Evolutionary conservation across 2,329 filamentous ascomycete genomes (phyloP).

Genomic region (Fusarium piperis): DNA sequence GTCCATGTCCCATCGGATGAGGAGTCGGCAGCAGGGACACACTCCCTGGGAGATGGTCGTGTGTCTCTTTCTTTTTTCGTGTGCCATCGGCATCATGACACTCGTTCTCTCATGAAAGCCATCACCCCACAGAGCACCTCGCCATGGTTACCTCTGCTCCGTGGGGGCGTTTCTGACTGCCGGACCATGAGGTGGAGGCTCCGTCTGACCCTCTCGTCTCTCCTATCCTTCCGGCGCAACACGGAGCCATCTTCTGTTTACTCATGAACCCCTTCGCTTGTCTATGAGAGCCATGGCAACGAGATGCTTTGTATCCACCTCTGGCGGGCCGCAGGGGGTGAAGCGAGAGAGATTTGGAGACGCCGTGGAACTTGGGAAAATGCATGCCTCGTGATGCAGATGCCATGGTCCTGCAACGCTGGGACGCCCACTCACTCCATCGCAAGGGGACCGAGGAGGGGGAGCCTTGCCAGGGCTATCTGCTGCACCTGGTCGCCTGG

Average conservation of each 20-base stretch:
- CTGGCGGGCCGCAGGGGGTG: constrained; percentile 32
- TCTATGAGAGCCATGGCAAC: constrained; percentile 31
- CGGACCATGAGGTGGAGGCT: background rate
- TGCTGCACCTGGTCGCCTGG: constrained; percentile 26
- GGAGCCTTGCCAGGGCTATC: constrained; percentile 23
- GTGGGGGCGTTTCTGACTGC: constrained; percentile 30
- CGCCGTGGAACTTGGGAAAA: constrained; percentile 32
- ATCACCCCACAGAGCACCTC: constrained; percentile 30
- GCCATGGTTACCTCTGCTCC: constrained; percentile 1
- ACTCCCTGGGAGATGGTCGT: constrained; percentile 17
- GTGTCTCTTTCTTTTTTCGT: constrained; percentile 14
- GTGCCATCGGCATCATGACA: constrained; percentile 37
- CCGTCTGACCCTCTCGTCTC: background rate
- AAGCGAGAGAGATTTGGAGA: constrained; percentile 26
- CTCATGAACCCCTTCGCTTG: constrained; percentile 12
- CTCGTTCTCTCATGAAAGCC: constrained; percentile 14
- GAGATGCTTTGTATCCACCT: constrained; percentile 24
- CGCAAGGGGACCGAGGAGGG: constrained; percentile 12
- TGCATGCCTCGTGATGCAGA: constrained; percentile 37
- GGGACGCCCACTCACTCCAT: constrained; percentile 20
- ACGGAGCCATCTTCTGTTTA: constrained; percentile 14
- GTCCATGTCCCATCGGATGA: constrained; percentile 38
- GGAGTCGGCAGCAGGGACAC: constrained; percentile 20
- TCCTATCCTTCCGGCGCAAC: background rate
- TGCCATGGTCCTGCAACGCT: constrained; percentile 19